Conservation (phyloP, 768 basidiomycete species). For the Termitomyces sp. region DNA sequence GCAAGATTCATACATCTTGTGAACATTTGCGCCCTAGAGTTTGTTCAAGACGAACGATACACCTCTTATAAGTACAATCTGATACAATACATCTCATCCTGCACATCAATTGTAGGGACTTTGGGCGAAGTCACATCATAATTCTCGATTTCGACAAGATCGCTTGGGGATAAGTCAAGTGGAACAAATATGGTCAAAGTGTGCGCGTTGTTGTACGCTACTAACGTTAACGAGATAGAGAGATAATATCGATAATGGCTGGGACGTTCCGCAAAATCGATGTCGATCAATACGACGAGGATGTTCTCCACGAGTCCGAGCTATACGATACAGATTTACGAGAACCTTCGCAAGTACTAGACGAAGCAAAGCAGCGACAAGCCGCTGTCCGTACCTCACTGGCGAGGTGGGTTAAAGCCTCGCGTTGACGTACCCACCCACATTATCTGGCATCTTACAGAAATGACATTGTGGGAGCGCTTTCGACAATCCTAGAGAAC, state of each 20-base stretch:
- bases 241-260: slow-evolving; percentile 48
- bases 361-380: slow-evolving; percentile 67
- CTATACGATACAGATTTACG: slow-evolving; percentile 86
- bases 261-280: slow-evolving; percentile 87
- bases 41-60: neutral
- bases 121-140: neutral
- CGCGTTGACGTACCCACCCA: neutral
- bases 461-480: slow-evolving; percentile 73
- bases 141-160: neutral
- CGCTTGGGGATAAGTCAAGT: neutral
- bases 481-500: slow-evolving; percentile 68
- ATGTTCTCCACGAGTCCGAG: slow-evolving; percentile 79
- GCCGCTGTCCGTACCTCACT: slow-evolving; percentile 68
- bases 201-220: neutral
- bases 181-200: slow-evolving; percentile 4
- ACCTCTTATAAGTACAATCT: too few species aligned
- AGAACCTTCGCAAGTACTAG: slow-evolving; percentile 67
- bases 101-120: too few species aligned
- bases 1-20: neutral
- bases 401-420: slow-evolving; percentile 56
- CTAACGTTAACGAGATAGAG: too few species aligned
- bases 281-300: slow-evolving; percentile 93
- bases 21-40: neutral
- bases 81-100: neutral
- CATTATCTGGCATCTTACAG: slow-evolving; percentile 33